Base-by-base conservation (phyloP, 1,284 basidiomycete species). In the Ceratobasidium sp. region DNA sequence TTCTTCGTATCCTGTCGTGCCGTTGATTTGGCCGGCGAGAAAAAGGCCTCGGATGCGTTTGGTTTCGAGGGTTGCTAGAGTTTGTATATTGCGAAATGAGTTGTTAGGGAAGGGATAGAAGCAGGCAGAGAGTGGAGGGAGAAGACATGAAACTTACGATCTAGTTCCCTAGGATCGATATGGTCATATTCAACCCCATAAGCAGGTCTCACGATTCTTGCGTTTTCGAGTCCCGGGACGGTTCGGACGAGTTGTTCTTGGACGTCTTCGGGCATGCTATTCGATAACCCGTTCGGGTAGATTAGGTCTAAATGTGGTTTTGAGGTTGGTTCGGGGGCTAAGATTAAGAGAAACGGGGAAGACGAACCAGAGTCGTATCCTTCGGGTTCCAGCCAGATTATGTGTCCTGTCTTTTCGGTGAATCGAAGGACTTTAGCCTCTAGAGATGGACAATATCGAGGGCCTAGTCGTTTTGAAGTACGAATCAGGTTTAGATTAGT, bases 131-230 rank as follows among this genome's bases (percentile, higher is more conserved):
- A 54, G 50, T 38, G 54, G 23, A 26, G 68, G 73, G 50, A 71
- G 59, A 61, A 28, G 67, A 78, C 52, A 70, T 75, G 23, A 65
- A 78, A n/a, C 52, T 40, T 80, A 94, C 93, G 86, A 42, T 86
- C 87, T 52, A 97, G 87, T 81, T 96, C 95, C 50, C 94, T 87
- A 5, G 96, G 92, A 84, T 97, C 95, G n/a, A 97, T 89, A 82
- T 95, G 92, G 81, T 97, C 96, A 81, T 97, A 97, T 83, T 97
- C 95, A 48, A 97, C 95, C 0, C 96, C 96, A 84, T 97, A 97
- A 0, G 95, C 96, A 0, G 95, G 94, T 80, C 89, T 87, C 2
- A 94, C 88, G 87, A 97, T 93, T 82, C 92, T 89, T 12, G 92
- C 95, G 33, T 92, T 91, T 85, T 96, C 94, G 28, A 97, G 86